Evolutionary conservation across 106 monocot species (phyloP).

Genomic region (Dioscorea alata): DNA sequence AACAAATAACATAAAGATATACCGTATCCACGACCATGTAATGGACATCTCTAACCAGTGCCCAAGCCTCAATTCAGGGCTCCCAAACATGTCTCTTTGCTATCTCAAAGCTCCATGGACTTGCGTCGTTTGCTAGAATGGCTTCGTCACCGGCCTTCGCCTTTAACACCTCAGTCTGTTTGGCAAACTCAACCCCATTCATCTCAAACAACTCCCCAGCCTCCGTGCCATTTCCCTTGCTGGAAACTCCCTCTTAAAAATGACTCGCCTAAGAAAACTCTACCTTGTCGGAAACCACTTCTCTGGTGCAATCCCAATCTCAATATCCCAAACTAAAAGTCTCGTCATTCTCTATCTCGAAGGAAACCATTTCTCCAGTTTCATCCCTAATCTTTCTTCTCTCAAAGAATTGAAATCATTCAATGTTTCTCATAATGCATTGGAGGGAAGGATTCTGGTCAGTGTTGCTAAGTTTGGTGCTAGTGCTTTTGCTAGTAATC

Average conservation of each 20-base stretch:
- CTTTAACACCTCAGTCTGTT: constrained; percentile 35
- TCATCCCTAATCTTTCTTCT: constrained; percentile 17
- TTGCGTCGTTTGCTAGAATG: constrained; percentile 46
- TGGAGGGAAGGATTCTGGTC: constrained; percentile 46
- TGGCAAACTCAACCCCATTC: constrained; percentile 44
- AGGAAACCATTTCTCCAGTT: constrained; percentile 52
- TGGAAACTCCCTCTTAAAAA: constrained; percentile 28
- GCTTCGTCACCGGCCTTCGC: constrained; percentile 36
- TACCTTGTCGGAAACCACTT: constrained; percentile 51
- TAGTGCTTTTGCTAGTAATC: constrained; percentile 47
- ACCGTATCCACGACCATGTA: too few relatives aligned
- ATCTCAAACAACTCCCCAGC: constrained; percentile 8
- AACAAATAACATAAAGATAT: too few relatives aligned
- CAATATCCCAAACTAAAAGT: constrained; percentile 21
- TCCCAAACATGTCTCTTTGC: constrained; percentile 14
- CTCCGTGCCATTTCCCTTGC: constrained; percentile 52
- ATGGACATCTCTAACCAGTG: constrained; percentile 3
- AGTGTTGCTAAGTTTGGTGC: constrained; percentile 36
- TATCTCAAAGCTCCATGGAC: constrained; percentile 20
- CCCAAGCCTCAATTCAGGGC: constrained; percentile 9
- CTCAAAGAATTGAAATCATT: constrained; percentile 24
- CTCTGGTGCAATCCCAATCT: constrained; percentile 47
- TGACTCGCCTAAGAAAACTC: constrained; percentile 64
- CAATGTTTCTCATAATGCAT: constrained; percentile 49
- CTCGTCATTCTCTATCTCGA: constrained; percentile 59